Evolutionary conservation across 2,329 filamentous ascomycete genomes (phyloP).

Genomic region (Aspergillus calidoustus): DNA sequence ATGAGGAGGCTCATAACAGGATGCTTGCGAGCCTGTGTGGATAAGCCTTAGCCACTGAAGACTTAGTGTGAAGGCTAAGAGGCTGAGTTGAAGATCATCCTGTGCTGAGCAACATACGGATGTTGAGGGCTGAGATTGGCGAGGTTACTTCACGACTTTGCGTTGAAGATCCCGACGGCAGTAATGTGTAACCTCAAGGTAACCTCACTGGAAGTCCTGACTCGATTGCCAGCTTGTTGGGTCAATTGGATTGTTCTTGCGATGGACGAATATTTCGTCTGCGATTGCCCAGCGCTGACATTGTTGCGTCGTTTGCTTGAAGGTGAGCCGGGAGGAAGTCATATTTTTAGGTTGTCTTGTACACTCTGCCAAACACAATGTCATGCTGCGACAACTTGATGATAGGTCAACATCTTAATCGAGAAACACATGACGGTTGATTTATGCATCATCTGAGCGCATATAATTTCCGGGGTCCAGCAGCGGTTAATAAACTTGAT

Average conservation of each 20-base stretch:
- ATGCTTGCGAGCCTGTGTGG: neutral
- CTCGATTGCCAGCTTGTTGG: neutral
- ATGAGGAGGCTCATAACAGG: neutral
- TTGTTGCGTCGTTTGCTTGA: neutral
- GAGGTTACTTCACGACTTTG: slow-evolving; percentile 11
- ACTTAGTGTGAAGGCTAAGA: neutral
- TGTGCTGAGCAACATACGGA: neutral
- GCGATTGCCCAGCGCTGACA: neutral
- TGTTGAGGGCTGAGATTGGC: neutral
- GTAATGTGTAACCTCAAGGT: slow-evolving; percentile 16
- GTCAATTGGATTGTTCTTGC: neutral
- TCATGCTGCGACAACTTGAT: neutral
- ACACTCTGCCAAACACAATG: neutral
- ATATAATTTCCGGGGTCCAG: neutral
- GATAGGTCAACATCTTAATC: neutral
- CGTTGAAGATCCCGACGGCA: neutral
- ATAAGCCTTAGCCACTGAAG: neutral
- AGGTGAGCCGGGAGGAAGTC: neutral
- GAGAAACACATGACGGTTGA: neutral
- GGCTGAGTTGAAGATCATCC: slow-evolving; percentile 6
- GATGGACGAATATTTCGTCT: neutral
- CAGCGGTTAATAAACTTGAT: neutral
- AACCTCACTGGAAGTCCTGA: neutral
- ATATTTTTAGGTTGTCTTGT: neutral
- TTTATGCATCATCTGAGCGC: neutral